Evolutionary conservation across 2,329 filamentous ascomycete genomes (phyloP).

Genomic region (Teratosphaeria nubilosa): DNA sequence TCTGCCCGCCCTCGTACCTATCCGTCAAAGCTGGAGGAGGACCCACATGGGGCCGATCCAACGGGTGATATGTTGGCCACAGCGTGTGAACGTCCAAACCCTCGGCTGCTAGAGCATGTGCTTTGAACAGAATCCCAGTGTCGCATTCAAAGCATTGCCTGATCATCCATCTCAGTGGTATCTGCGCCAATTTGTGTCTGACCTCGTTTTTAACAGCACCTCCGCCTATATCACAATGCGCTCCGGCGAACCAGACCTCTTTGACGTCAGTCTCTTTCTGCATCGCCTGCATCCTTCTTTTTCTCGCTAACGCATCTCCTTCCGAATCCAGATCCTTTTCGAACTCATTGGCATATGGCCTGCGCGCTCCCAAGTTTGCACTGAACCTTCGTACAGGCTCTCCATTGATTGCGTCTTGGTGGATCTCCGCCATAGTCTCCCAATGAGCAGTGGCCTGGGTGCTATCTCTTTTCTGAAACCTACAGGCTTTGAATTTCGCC

Average conservation of each 20-base stretch:
- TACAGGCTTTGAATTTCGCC: slow-evolving; percentile 35
- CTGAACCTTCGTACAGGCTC: slow-evolving; percentile 1
- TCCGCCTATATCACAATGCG: slow-evolving; percentile 37
- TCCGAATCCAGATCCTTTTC: slow-evolving; percentile 5
- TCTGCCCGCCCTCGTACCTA: slow-evolving; percentile 23
- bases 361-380: neutral
- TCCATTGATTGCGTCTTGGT: slow-evolving; percentile 2
- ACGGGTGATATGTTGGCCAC: slow-evolving; percentile 30
- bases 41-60: slow-evolving; percentile 21
- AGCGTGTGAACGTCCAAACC: slow-evolving; percentile 35
- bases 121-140: slow-evolving; percentile 36
- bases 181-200: slow-evolving; percentile 35
- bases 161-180: slow-evolving; percentile 40
- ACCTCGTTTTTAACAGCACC: slow-evolving; percentile 33
- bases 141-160: slow-evolving; percentile 39
- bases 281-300: neutral
- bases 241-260: slow-evolving; percentile 37
- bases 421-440: slow-evolving; percentile 8
- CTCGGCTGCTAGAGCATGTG: slow-evolving; percentile 29
- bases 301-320: neutral
- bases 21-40: slow-evolving; percentile 30
- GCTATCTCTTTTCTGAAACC: slow-evolving; percentile 12
- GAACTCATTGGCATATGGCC: neutral
- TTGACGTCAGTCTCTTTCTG: slow-evolving; percentile 19
- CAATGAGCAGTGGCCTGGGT: slow-evolving; percentile 3